Base-by-base conservation (phyloP, 805 yeast species). In the Isabelozyma gotoi region DNA sequence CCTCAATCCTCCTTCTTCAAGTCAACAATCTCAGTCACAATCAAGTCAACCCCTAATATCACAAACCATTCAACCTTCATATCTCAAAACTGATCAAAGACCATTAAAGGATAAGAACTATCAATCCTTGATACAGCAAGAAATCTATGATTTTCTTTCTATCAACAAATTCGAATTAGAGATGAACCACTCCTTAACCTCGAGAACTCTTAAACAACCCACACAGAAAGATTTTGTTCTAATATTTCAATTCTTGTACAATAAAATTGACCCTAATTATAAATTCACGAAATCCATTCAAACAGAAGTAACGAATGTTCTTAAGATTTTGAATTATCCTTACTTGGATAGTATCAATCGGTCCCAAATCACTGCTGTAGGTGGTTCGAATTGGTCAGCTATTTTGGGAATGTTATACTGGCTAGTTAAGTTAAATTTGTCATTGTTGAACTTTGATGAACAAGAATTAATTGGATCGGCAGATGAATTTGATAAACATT, bases 311-410 rank as follows among this genome's bases (percentile, higher is more conserved):
- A 85, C 82, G 48, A 74, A 77, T 15, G 65, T 88, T 15, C 66
- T 90, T 52, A 84, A 80, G 56, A 73, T 73, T 31, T 60, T 89
- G 47, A 79, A 78, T 39, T 90, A 90, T 55, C 97, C 97, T 1
- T 88, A 84, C 59, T 62, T 88, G 45, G 95, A 86, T 33, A 71
- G 87, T 0, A 82, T 91, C 33, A 87, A 85, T 61, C 84, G 90
- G 56, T 84, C 94, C 1, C 95, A 88, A 58, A 83, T 90, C 32
- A 81, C 90, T 32, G 96, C 96, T 0, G 96, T 88, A 10, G 96
- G 96, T 5, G 96, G 96, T 2, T 82, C 85, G 39, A 82, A 82
- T 51, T 90, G 97, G 97, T 89, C 88, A 10, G 76, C 77, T 6
- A 87, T 88, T 50, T 62, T 90, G 34, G 96, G 94, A 1, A 80